phyloP scores from a whole-genome alignment of 768 basidiomycete genomes.

The Termitomyces sp. region DNA sequence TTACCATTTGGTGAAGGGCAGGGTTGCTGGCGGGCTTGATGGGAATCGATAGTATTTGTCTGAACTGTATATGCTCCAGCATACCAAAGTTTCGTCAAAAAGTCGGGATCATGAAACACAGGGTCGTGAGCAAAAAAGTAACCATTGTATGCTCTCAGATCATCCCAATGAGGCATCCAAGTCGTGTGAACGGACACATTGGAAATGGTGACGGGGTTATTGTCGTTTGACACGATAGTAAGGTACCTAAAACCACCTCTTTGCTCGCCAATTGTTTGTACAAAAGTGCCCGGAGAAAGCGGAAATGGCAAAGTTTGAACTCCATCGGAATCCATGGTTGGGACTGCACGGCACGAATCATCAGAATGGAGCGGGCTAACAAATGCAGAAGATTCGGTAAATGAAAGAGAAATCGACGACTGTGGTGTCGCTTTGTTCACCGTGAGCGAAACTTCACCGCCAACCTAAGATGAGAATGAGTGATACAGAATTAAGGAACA shows the following conservation, averaged over 20 bases:
- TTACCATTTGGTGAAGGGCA: constrained; percentile 23
- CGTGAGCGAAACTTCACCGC: constrained; percentile 29
- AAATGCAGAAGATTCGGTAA: constrained; percentile 48
- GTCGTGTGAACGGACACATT: constrained; percentile 41
- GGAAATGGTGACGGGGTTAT: constrained; percentile 34
- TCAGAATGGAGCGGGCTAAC: constrained; percentile 42
- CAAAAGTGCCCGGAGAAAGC: constrained; percentile 25
- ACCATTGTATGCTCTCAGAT: constrained; percentile 42
- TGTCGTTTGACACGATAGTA: constrained; percentile 40
- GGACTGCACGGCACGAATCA: constrained; percentile 28
- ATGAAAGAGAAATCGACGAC: constrained; percentile 42
- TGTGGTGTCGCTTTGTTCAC: constrained; percentile 23
- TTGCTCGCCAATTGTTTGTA: constrained; percentile 33
- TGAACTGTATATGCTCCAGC: constrained; percentile 55
- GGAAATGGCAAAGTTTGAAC: constrained; percentile 30
- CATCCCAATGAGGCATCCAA: constrained; percentile 47
- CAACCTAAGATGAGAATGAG: constrained; percentile 22
- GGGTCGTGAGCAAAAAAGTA: constrained; percentile 45
- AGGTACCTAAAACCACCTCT: constrained; percentile 48
- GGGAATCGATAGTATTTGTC: constrained; percentile 40
- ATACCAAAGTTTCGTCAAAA: constrained; percentile 52
- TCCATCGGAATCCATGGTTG: constrained; percentile 30
- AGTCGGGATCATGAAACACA: constrained; percentile 38
- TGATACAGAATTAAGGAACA: neutral
- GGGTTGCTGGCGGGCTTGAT: constrained; percentile 31